Conservation (phyloP, 371 early-diverging fungal genomes). For the Chytridiales sp. region DNA sequence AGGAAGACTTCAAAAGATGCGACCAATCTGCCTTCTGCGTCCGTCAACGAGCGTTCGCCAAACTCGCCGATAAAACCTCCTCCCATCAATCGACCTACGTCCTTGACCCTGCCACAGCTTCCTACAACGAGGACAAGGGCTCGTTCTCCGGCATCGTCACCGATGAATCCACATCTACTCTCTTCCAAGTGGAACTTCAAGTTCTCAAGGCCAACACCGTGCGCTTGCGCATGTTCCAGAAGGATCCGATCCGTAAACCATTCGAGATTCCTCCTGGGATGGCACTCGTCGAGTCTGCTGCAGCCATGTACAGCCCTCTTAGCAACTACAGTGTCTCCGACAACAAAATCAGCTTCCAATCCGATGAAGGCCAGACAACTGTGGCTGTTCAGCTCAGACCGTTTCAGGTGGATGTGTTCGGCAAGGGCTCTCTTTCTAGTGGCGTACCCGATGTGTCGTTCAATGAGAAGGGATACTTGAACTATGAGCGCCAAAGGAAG, state of each 20-base stretch:
- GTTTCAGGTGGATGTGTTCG: not conserved
- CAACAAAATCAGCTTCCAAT: too few relatives aligned
- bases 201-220: conserved; percentile 23
- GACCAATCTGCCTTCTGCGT: conserved; percentile 85
- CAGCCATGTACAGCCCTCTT: too few relatives aligned
- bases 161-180: conserved; percentile 31
- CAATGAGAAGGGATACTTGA: conserved; percentile 80
- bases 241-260: conserved; percentile 3
- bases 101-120: conserved; percentile 9
- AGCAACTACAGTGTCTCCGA: too few relatives aligned
- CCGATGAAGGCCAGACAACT: too few relatives aligned
- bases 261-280: not conserved
- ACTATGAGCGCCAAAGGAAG: conserved; percentile 78
- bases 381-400: not conserved
- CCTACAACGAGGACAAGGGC: conserved; percentile 26
- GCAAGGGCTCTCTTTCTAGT: not conserved
- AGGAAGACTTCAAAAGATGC: conserved; percentile 83
- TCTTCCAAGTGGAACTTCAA: conserved; percentile 44
- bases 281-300: conserved; percentile 10
- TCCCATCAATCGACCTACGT: conserved; percentile 30
- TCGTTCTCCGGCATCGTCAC: conserved; percentile 62
- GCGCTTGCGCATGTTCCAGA: conserved; percentile 45
- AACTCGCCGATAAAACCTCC: conserved; percentile 45
- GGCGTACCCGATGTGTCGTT: too few relatives aligned
- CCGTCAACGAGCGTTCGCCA: conserved; percentile 86